Evolutionary conservation across 345 rosid species (phyloP), one percentile per base, ranked within the genome.

Genomic region (Gossypium raimondii): DNA sequence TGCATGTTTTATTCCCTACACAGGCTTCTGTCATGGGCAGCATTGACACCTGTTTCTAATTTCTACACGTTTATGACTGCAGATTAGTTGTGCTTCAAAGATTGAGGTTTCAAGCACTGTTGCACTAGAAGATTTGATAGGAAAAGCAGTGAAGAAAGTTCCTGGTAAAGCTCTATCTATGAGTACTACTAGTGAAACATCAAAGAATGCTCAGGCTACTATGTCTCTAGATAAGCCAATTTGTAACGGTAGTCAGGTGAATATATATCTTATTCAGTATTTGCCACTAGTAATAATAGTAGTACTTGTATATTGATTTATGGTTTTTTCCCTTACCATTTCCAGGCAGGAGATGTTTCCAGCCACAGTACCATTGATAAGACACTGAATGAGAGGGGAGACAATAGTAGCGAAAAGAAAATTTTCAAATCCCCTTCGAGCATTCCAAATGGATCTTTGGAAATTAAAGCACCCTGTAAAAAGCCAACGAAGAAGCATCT

Each of bases 401-500:
- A 70, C 83, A 74, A 56, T 79, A 34, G 20, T 57, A 55, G 73
- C 80, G 67, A 81, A 58, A 75, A 70, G 20, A 58, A 1, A 13
- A 12, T 12, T 24, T 22, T 34, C 1, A 3, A 67, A 24, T 47
- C 1, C 34, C 57, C 56, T 44, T 67, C 65, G 1, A 27, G 69
- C 70, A 24, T 67, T 57, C 58, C 75, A 62, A 67, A 67, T 75
- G 82, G 72, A 59, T 73, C 80, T 59, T 11, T 50, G 13, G 76
- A 73, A 17, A 55, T 22, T 4, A 75, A 75, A 74, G 81, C 60
- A 65, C 61, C 55, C 63, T 63, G 63, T 58, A 79, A 78, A 73
- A 86, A 79, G 70, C 3, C 77, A 11, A 89, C 81, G 81, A 83
- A 68, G 77, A 89, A 84, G 90, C 74, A 48, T 77, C 70, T 69